Conservation (phyloP, 352 stramenopile genomes). For the Globisporangium nodosum region DNA sequence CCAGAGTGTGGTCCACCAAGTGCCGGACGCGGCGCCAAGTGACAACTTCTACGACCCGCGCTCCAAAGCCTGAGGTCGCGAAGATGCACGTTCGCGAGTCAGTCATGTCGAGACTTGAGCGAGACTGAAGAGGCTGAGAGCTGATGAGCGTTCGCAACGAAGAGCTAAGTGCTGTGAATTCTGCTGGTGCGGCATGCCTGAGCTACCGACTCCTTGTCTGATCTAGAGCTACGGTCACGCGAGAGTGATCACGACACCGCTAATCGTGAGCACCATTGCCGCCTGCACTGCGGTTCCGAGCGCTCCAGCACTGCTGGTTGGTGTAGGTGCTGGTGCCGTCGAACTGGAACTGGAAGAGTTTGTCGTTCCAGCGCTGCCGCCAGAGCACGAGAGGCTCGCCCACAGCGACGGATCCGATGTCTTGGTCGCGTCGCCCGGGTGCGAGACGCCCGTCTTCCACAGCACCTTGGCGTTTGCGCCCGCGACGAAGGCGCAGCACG, state of each 20-base stretch:
- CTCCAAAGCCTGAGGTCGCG: neutral
- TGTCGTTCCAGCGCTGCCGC: neutral
- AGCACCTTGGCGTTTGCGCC: slow-evolving; percentile 2
- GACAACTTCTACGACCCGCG: neutral
- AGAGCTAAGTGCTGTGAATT: too few species aligned
- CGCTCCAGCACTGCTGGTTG: too few species aligned
- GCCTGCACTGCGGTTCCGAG: too few species aligned
- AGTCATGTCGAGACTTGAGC: too few species aligned
- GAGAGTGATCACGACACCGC: too few species aligned
- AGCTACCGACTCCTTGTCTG: too few species aligned
- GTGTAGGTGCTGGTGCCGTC: too few species aligned
- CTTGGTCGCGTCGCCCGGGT: slow-evolving; percentile 17
- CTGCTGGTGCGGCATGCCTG: too few species aligned
- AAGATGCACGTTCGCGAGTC: too few species aligned
- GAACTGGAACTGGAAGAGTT: too few species aligned
- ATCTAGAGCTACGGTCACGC: too few species aligned
- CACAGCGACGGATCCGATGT: slow-evolving; percentile 22
- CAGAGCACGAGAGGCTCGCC: slow-evolving; percentile 6
- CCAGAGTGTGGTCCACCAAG: slow-evolving; percentile 1
- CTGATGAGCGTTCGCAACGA: neutral
- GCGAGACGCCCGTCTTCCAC: slow-evolving; percentile 22
- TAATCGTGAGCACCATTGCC: too few species aligned
- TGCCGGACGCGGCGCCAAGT: neutral
- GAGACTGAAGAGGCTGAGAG: neutral
- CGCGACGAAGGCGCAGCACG: slow-evolving; percentile 28